Percentiles rank a stretch among this genome's conserved stretches.
Conservation (phyloP, 1,284 basidiomycete genomes). For the Rhodotorula sp. region DNA sequence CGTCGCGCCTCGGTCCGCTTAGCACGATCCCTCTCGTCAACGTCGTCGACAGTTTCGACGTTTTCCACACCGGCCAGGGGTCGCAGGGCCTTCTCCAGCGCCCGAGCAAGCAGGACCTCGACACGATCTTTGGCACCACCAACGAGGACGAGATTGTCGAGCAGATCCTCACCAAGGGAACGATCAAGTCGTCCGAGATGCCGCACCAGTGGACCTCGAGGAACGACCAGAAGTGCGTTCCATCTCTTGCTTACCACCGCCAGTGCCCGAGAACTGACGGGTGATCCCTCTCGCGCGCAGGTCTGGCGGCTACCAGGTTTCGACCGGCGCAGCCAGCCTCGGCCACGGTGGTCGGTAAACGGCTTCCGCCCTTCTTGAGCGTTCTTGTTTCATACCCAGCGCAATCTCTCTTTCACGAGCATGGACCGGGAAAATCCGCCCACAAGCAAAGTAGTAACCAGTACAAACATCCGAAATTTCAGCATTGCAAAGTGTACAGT, state of each 20-base stretch:
- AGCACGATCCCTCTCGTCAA: constrained; percentile 50
- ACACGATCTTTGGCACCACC: constrained; percentile 47
- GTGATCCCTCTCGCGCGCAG: neutral
- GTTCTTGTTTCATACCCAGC: neutral
- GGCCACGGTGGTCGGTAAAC: constrained; percentile 26
- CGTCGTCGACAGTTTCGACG: constrained; percentile 50
- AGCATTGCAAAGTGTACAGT: neutral
- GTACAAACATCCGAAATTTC: neutral
- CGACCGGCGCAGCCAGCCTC: constrained; percentile 6
- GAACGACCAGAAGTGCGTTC: constrained; percentile 24
- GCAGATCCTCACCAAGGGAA: constrained; percentile 47
- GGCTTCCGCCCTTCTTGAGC: neutral
- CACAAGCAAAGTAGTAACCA: neutral
- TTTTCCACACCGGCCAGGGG: constrained; percentile 50
- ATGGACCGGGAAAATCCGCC: neutral
- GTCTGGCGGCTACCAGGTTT: constrained; percentile 20
- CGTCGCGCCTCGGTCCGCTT: neutral
- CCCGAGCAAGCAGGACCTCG: constrained; percentile 50
- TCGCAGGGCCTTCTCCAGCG: constrained; percentile 50
- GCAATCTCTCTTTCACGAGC: neutral
- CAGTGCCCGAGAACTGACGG: neutral
- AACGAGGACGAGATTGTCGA: constrained; percentile 48
- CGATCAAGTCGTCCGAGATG: constrained; percentile 30
- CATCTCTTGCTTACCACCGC: too few relatives aligned
- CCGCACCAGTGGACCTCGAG: constrained; percentile 14